Evolutionary conservation across 495 filamentous ascomycete species (phyloP).

Genomic region (Penicillium egyptiacum): DNA sequence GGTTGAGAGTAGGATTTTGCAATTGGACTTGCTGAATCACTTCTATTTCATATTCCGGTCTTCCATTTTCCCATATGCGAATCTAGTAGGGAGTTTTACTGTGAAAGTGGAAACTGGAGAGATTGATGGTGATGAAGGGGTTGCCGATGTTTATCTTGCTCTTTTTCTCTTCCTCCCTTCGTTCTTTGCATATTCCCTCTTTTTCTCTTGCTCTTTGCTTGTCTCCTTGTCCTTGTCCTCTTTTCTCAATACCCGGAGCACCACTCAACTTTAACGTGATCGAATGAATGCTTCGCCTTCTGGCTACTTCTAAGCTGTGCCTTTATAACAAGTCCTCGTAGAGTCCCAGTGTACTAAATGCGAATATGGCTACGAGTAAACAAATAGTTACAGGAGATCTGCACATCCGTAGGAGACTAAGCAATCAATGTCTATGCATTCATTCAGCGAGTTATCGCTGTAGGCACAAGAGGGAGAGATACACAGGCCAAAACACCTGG

Average conservation of each 20-base stretch:
- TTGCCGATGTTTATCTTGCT: background rate
- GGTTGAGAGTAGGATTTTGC: slow-evolving; percentile 2
- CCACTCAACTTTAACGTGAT: background rate
- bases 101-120: background rate
- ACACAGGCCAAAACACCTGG: background rate
- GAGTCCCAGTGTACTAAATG: background rate
- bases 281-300: slow-evolving; percentile 6
- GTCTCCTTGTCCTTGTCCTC: slow-evolving; percentile 6
- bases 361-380: background rate
- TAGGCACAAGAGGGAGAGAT: background rate
- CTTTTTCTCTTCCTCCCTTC: background rate
- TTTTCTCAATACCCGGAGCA: slow-evolving; percentile 1
- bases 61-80: background rate
- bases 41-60: background rate
- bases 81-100: background rate
- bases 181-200: background rate
- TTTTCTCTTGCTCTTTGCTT: background rate
- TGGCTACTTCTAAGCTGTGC: background rate
- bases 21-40: slow-evolving; percentile 1
- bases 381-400: background rate
- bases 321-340: background rate
- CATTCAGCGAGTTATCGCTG: background rate
- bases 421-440: background rate
- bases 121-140: background rate
- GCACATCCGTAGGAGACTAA: background rate